Evolutionary conservation across 2,329 filamentous ascomycete species (phyloP).

Genomic region (Neofusicoccum umdonicola): DNA sequence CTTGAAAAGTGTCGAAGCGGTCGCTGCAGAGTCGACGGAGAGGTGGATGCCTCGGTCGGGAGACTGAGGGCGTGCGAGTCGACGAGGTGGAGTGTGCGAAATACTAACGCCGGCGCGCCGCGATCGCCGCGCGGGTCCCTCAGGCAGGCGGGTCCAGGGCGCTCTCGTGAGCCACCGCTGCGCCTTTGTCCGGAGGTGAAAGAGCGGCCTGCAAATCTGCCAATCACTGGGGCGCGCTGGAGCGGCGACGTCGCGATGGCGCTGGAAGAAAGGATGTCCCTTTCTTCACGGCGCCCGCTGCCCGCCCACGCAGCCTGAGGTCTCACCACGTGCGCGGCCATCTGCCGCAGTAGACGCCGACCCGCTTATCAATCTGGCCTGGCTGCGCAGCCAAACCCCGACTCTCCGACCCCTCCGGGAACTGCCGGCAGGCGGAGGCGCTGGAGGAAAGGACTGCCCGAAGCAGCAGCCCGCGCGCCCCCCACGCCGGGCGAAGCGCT

Average conservation of each 20-base stretch:
- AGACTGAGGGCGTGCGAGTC: background rate
- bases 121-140: conserved; percentile 7
- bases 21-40: background rate
- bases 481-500: background rate
- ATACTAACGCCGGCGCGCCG: background rate
- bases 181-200: conserved; percentile 4
- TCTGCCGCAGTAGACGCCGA: conserved; percentile 3
- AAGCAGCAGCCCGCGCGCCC: background rate
- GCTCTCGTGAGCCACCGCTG: conserved; percentile 4
- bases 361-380: background rate
- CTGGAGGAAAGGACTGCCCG: background rate
- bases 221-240: background rate
- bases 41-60: background rate
- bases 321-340: conserved; percentile 3
- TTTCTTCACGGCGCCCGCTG: background rate
- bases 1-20: background rate
- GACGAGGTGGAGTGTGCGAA: conserved; percentile 4
- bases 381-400: background rate
- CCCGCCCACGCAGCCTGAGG: background rate
- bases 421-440: background rate
- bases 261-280: background rate
- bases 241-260: background rate
- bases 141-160: background rate
- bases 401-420: background rate
- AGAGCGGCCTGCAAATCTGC: background rate